A percentile compares a stretch with the other conserved stretches of the same genome.
These are phyloP conservation scores for Mariannaea elegans DNA, from an alignment of 2,329 filamentous ascomycete genomes.

Conservation along the genomic window DNA sequence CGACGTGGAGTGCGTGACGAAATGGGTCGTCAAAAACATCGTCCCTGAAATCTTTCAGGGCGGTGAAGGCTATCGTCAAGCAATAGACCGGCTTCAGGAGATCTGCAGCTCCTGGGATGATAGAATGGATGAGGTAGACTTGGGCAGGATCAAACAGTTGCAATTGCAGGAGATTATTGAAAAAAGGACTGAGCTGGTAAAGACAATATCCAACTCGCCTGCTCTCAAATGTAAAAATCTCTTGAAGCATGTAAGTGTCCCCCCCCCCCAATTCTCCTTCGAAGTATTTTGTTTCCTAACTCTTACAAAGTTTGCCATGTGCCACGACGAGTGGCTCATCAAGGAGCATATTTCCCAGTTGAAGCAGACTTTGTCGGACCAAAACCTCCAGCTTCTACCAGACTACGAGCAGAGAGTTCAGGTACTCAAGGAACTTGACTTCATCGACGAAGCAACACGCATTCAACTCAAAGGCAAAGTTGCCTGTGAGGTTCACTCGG, in stretches of 20 bases:
- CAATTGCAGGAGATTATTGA: conserved; percentile 81
- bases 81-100: conserved; percentile 73
- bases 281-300: conserved; percentile 37
- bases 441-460: conserved; percentile 86
- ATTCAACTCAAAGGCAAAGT: conserved; percentile 98
- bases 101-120: conserved; percentile 80
- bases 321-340: conserved; percentile 95
- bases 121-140: conserved; percentile 86
- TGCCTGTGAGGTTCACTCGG: conserved; percentile 96
- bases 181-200: conserved; percentile 71
- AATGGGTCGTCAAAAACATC: conserved; percentile 68
- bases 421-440: conserved; percentile 89
- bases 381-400: conserved; percentile 93
- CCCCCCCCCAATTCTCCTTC: neutral
- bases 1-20: conserved; percentile 87
- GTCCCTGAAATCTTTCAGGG: conserved; percentile 66
- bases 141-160: conserved; percentile 83
- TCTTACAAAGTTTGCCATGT: conserved; percentile 84
- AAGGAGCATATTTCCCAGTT: conserved; percentile 91
- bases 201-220: conserved; percentile 68
- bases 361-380: conserved; percentile 90
- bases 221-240: conserved; percentile 80
- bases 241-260: conserved; percentile 81
- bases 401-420: conserved; percentile 96
- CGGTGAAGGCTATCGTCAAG: conserved; percentile 59